These are phyloP conservation scores for Eucalyptus cloeziana DNA, from an alignment of 345 rosid genomes.

Conservation along the genomic window DNA sequence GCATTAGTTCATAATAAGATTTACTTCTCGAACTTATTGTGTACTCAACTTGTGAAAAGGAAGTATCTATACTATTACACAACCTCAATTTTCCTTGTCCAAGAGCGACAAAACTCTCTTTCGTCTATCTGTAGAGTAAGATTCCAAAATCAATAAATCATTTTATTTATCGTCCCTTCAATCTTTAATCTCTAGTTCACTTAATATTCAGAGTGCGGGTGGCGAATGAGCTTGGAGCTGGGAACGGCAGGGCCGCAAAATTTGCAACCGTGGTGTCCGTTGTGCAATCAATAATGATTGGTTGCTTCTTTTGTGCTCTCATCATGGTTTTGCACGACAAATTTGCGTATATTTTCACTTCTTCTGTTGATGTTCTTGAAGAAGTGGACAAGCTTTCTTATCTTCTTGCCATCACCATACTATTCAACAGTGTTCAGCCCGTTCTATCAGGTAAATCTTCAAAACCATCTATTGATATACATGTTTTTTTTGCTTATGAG, in stretches of 20 bases:
- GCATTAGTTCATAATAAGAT: not conserved
- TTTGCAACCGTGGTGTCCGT: conserved; percentile 15
- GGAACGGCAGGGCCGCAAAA: conserved; percentile 19
- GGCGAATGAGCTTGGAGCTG: conserved; percentile 26
- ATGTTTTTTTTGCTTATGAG: not conserved
- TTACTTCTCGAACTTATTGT: not conserved
- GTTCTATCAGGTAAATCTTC: conserved; percentile 13
- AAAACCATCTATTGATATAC: not conserved
- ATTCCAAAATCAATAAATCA: not conserved
- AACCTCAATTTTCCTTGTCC: not conserved
- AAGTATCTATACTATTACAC: not conserved
- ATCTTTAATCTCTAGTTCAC: not conserved
- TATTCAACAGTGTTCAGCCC: conserved; percentile 28
- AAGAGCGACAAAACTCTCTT: not conserved
- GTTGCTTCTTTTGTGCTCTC: conserved; percentile 9
- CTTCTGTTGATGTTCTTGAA: conserved; percentile 8
- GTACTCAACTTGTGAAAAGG: not conserved
- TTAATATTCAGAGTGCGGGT: conserved; percentile 20
- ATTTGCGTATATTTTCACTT: conserved; percentile 15
- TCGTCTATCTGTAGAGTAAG: not conserved
- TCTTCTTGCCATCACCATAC: conserved; percentile 13
- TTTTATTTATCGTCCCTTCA: not conserved
- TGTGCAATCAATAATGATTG: conserved; percentile 16
- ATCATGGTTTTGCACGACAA: conserved; percentile 2
- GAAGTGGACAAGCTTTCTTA: conserved; percentile 8